phyloP scores from a whole-genome alignment of 108 stramenopile species.

The Stephanodiscus minutulus region DNA sequence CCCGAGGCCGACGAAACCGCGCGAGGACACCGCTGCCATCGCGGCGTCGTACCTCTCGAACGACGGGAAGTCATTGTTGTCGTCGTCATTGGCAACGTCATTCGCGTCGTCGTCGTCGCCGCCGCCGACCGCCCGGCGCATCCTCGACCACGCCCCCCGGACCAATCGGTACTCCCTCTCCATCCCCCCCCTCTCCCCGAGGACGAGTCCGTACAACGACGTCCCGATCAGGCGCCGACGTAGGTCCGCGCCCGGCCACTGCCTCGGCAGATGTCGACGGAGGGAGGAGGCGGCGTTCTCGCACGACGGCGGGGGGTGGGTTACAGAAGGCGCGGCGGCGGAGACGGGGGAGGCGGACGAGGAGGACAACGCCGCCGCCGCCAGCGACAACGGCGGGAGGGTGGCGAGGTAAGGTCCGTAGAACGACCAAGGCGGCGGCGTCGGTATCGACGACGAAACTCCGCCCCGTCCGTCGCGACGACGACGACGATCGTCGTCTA shows the following conservation, averaged over 20 bases:
- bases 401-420: conserved; percentile 33
- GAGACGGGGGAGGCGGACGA: background rate
- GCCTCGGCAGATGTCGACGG: conserved; percentile 51
- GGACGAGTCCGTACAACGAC: conserved; percentile 46
- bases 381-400: conserved; percentile 9
- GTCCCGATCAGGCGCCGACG: conserved; percentile 55
- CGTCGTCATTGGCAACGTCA: too few species aligned
- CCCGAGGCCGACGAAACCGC: conserved; percentile 68
- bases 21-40: conserved; percentile 68
- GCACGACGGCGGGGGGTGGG: background rate
- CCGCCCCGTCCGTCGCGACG: background rate
- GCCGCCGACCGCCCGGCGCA: background rate
- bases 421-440: conserved; percentile 8
- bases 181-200: conserved; percentile 39
- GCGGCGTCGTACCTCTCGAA: conserved; percentile 60
- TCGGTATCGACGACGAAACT: background rate
- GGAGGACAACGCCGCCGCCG: background rate
- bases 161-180: conserved; percentile 53
- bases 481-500: conserved; percentile 11
- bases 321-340: too few species aligned
- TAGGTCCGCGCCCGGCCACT: conserved; percentile 54
- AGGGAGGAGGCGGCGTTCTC: background rate
- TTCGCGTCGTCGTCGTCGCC: background rate
- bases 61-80: conserved; percentile 45
- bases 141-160: conserved; percentile 24